Conservation (phyloP, 176 grass and related monocot species). For the Lolium perenne region DNA sequence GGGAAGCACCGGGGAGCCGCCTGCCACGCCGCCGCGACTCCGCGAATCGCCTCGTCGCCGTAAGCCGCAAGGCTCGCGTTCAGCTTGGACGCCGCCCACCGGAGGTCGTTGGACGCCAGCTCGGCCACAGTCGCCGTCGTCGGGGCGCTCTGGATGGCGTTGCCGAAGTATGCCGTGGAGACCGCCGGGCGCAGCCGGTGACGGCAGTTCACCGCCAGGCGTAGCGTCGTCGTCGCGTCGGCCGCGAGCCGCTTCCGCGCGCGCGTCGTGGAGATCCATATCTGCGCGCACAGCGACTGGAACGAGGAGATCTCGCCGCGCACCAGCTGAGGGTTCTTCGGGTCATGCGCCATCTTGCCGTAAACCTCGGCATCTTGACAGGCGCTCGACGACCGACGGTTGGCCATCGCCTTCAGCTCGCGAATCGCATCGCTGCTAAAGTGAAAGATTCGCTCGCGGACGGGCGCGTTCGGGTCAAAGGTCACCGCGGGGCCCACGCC, state of each 20-base stretch:
- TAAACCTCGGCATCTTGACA: constrained; percentile 57
- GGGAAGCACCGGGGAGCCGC: constrained; percentile 81
- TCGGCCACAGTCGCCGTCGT: constrained; percentile 75
- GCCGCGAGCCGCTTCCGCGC: constrained; percentile 59
- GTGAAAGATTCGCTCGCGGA: constrained; percentile 84
- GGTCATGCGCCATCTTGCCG: constrained; percentile 78
- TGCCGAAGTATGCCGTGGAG: constrained; percentile 80
- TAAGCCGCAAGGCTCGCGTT: constrained; percentile 67
- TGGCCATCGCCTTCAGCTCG: constrained; percentile 71
- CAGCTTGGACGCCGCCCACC: constrained; percentile 66
- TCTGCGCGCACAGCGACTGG: constrained; percentile 82
- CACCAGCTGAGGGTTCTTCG: constrained; percentile 40
- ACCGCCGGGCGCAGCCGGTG: constrained; percentile 73
- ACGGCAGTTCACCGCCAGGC: constrained; percentile 96
- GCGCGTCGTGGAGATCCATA: constrained; percentile 82
- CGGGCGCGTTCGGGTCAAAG: constrained; percentile 70
- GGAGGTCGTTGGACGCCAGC: constrained; percentile 60
- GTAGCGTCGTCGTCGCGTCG: constrained; percentile 69
- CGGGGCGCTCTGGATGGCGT: constrained; percentile 92
- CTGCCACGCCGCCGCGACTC: constrained; percentile 72
- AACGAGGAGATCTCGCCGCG: constrained; percentile 77
- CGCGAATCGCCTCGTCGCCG: constrained; percentile 56
- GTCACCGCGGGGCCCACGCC: constrained; percentile 70
- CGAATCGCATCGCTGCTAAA: constrained; percentile 67
- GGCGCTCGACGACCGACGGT: constrained; percentile 29